Evolutionary conservation across 352 stramenopile species (phyloP).

Genomic region (Pythium sukuiense): DNA sequence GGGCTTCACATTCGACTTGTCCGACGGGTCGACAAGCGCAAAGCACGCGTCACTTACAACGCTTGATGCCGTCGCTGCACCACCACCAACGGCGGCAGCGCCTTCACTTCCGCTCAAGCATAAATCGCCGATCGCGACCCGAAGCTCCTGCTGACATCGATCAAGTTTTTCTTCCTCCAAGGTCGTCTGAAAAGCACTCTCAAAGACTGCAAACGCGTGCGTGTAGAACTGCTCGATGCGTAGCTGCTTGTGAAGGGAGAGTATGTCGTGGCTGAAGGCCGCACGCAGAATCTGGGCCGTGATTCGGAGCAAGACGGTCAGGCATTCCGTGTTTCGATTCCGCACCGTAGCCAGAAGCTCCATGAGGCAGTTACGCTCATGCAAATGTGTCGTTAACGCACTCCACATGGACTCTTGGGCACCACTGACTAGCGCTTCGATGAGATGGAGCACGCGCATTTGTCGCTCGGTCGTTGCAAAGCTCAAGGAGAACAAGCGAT

Average conservation of each 20-base stretch:
- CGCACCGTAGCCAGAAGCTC: slow-evolving; percentile 11
- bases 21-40: slow-evolving; percentile 27
- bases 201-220: slow-evolving; percentile 10
- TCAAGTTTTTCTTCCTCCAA: neutral
- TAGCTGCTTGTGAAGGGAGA: slow-evolving; percentile 26
- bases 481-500: slow-evolving; percentile 49
- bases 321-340: neutral
- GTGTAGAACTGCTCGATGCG: slow-evolving; percentile 25
- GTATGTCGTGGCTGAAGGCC: slow-evolving; percentile 5
- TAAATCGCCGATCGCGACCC: slow-evolving; percentile 38
- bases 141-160: slow-evolving; percentile 29
- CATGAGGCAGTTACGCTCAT: slow-evolving; percentile 22
- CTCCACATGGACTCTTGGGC: slow-evolving; percentile 15
- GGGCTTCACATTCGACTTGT: slow-evolving; percentile 9
- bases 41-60: slow-evolving; percentile 44
- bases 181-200: slow-evolving; percentile 5
- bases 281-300: slow-evolving; percentile 15
- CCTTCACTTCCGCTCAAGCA: slow-evolving; percentile 44
- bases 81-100: slow-evolving; percentile 10
- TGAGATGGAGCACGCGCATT: slow-evolving; percentile 17
- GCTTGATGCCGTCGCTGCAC: slow-evolving; percentile 1
- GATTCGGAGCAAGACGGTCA: slow-evolving; percentile 18
- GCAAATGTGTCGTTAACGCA: slow-evolving; percentile 12
- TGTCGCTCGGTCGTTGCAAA: slow-evolving; percentile 30
- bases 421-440: slow-evolving; percentile 10